Evolutionary conservation across 2,329 filamentous ascomycete genomes (phyloP).

Genomic region (Zarea fungicola): DNA sequence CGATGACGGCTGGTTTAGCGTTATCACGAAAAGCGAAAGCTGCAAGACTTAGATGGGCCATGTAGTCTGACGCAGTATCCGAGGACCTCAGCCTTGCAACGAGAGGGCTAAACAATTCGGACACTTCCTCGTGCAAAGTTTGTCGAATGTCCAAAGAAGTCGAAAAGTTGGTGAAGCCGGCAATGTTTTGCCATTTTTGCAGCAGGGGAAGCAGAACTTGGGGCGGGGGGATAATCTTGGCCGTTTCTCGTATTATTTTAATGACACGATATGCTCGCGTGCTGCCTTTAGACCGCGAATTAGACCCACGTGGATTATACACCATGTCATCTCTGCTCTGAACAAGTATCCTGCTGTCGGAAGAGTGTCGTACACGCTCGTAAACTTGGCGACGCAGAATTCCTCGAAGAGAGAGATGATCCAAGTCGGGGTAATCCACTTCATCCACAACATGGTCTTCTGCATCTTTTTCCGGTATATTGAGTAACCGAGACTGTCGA

Average conservation of each 20-base stretch:
- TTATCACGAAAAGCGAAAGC: not conserved
- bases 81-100: not conserved
- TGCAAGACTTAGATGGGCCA: not conserved
- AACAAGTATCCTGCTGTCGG: slow-evolving; percentile 1
- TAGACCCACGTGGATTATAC: not conserved
- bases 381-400: slow-evolving; percentile 22
- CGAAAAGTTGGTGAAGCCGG: not conserved
- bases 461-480: slow-evolving; percentile 15
- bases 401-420: slow-evolving; percentile 10
- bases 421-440: not conserved
- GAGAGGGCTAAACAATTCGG: not conserved
- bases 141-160: not conserved
- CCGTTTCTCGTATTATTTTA: not conserved
- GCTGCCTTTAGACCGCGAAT: not conserved
- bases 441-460: not conserved
- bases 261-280: not conserved
- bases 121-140: not conserved
- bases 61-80: not conserved
- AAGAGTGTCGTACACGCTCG: slow-evolving; percentile 15
- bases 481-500: slow-evolving; percentile 25
- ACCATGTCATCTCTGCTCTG: not conserved
- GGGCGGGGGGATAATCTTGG: not conserved
- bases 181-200: not conserved
- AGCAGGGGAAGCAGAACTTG: not conserved
- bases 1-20: not conserved